A percentile compares a stretch with the other conserved stretches of the same genome.
Conservation (phyloP, 352 stramenopile species). For the Elongisporangium anandrum region DNA sequence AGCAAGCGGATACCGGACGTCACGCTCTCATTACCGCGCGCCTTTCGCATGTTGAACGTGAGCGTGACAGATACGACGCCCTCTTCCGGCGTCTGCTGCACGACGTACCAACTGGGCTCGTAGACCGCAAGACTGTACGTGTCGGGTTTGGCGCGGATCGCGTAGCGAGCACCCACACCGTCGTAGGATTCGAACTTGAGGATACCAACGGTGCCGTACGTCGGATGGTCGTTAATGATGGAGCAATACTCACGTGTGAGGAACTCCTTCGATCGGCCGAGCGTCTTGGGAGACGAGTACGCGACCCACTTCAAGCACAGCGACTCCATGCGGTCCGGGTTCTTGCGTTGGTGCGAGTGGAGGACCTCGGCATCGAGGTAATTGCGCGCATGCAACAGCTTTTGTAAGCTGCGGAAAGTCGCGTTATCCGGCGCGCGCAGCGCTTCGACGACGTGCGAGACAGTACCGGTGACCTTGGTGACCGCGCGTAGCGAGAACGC, state of each 20-base stretch:
- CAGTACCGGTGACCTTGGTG: conserved; percentile 54
- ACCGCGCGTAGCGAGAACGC: conserved; percentile 72
- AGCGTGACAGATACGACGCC: conserved; percentile 62
- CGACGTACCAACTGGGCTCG: conserved; percentile 68
- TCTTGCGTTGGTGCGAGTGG: conserved; percentile 34
- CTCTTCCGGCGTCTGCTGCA: conserved; percentile 67
- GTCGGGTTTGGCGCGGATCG: conserved; percentile 64
- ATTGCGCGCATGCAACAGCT: conserved; percentile 67
- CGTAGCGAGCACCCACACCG: conserved; percentile 64
- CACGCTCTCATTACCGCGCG: conserved; percentile 50
- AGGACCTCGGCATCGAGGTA: conserved; percentile 82
- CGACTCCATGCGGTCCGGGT: conserved; percentile 36
- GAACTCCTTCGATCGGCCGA: conserved; percentile 80
- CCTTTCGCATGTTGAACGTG: conserved; percentile 79
- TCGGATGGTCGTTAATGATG: conserved; percentile 45
- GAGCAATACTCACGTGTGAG: conserved; percentile 78
- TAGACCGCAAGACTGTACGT: conserved; percentile 78
- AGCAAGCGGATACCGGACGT: conserved; percentile 69
- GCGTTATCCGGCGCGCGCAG: conserved; percentile 57
- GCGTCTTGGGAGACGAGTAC: conserved; percentile 68
- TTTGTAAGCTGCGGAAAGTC: conserved; percentile 64
- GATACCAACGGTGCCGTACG: conserved; percentile 60
- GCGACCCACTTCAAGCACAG: conserved; percentile 84
- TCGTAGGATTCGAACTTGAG: conserved; percentile 84
- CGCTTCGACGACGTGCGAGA: conserved; percentile 76